Base-by-base conservation (phyloP, 176 grass and related monocot genomes). In the Tillandsia fasciculata region DNA sequence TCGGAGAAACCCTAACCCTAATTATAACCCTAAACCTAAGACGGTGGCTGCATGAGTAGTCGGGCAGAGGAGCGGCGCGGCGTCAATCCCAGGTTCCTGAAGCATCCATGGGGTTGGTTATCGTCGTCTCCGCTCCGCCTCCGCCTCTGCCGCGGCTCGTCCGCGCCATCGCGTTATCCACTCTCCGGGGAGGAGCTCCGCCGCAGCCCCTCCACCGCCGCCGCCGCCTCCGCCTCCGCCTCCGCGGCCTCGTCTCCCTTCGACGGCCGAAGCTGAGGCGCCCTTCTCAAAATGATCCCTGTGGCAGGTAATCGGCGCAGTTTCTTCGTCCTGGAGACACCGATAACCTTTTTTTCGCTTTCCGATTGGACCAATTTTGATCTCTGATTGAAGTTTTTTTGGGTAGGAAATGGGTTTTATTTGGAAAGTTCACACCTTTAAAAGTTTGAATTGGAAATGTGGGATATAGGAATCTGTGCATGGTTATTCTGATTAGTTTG, bases 31-130 rank as follows among this genome's bases (percentile, higher is more conserved):
- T 28, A 51, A 64, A 29, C 49, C 47, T 51, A 50, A 27, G 20
- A 74, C 29, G 33, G 58, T 23, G 58, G 47, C 52, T 42, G 52
- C 9, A 49, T 53, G 27, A 17, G 52, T 52, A 26, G 28, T 14
- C 12, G 27, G 24, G 24, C 17, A 24, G 17, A 67, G 52, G 53
- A 69, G 64, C 65, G 48, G 48, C 33, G 12, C 63, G 27, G 50
- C 63, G 50, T 52, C 10, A 53, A 18, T 24, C 33, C 64, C 54
- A 77, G 75, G 75, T 69, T 69, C 66, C 53, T 77, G 65, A 77
- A 77, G 65, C 66, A 69, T 48, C 66, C 66, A 77, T 77, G 75
- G 75, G 51, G 65, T 13, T 27, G 75, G 52, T 77, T 67, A 51
- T 53, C 29, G 52, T 69, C 26, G 52, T 64, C 65, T 49, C 65